Conservation (phyloP, 1,139 yeast genomes). For the Sugiyamaella paludigena region DNA sequence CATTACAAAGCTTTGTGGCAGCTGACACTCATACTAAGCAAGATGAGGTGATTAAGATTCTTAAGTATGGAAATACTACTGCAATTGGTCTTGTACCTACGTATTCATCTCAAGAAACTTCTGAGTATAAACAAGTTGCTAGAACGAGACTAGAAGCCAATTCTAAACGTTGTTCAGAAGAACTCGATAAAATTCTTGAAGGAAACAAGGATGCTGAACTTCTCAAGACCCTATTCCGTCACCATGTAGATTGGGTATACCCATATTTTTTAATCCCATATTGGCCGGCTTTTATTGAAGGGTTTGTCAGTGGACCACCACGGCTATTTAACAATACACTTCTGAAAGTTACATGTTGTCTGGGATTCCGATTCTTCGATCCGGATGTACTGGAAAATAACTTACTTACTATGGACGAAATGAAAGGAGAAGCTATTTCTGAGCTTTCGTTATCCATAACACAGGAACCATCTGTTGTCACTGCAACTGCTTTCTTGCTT, state of each 20-base stretch:
- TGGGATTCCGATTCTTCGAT: constrained; percentile 12
- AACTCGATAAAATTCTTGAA: constrained; percentile 4
- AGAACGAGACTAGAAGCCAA: constrained; percentile 2
- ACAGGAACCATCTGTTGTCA: constrained; percentile 13
- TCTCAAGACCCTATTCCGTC: not conserved
- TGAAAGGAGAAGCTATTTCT: constrained; percentile 10
- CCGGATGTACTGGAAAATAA: constrained; percentile 8
- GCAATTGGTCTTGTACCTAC: constrained; percentile 13
- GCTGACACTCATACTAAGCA: constrained; percentile 1
- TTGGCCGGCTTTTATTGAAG: constrained; percentile 9
- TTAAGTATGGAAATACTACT: constrained; percentile 11
- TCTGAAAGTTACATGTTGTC: constrained; percentile 13
- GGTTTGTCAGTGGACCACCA: constrained; percentile 9
- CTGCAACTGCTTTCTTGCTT: constrained; percentile 15
- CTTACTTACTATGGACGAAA: constrained; percentile 7
- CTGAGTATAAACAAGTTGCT: constrained; percentile 6
- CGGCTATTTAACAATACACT: constrained; percentile 8
- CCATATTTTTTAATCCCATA: constrained; percentile 15
- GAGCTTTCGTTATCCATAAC: constrained; percentile 12
- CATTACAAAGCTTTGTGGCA: constrained; percentile 14
- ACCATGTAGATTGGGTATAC: constrained; percentile 9
- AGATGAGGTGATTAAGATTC: constrained; percentile 7
- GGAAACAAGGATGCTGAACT: constrained; percentile 8
- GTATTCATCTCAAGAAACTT: constrained; percentile 8
- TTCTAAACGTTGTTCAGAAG: not conserved